Base-by-base conservation (phyloP, 768 basidiomycete species). In the Mycena rosella region DNA sequence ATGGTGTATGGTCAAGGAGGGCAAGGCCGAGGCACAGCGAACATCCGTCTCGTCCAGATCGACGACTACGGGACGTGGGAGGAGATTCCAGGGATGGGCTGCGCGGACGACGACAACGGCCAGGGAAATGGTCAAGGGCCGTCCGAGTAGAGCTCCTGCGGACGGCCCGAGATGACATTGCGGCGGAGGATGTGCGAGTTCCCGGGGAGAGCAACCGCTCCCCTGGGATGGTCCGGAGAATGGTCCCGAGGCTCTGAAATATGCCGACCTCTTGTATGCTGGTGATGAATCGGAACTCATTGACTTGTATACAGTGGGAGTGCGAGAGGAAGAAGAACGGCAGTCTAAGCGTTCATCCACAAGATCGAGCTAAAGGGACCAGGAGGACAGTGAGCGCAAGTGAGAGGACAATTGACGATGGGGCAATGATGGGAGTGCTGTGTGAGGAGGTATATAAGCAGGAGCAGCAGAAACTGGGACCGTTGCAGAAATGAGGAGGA, bases 381-480 rank as follows among this genome's bases (percentile, higher is more conserved):
- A 4, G 24, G 54, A 11, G 74, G 74, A 0, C 69, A 74, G 22
- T 26, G 42, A 26, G 68, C 48, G 6, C 26, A 68, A 14, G 49
- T 72, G 13, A 27, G 58, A 1, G 68, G 20, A 24, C 68, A 1
- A 48, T 68, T 2, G 73, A 75, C 32, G 65, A 60, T 17, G 73
- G 74, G 0, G 69, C 69, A 0, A 69, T 72, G 71, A 70, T 74
- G 36, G 68, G 62, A n/a, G 70, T 64, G 11, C 70, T 74, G 17
- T 61, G 67, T 29, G 38, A 54, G 22, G 44, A 14, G 17, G 10
- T 62, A 3, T 69, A 60, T 38, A n/a, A 55, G 40, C 18, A 9
- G 36, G 5, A 24, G 13, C 30, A 8, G 47, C 53, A 64, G 8
- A 22, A 45, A 1, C 36, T 64, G 0, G 63, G 63, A 20, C 24